phyloP scores from a whole-genome alignment of 768 basidiomycete species.

The Termitomyces sp. region DNA sequence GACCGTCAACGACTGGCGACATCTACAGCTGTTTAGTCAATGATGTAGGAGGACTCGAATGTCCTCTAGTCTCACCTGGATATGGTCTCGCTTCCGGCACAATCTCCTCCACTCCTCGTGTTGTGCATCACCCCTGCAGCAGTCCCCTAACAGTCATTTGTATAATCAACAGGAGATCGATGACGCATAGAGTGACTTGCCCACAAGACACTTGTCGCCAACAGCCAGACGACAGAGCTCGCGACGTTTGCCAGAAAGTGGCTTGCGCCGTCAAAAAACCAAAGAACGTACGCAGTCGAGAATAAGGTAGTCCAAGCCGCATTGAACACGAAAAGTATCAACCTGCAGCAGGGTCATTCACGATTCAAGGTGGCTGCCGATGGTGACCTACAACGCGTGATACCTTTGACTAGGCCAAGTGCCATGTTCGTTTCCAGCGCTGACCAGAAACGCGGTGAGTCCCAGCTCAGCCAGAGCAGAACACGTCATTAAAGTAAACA shows the following conservation, averaged over 20 bases:
- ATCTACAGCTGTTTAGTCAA: slow-evolving; percentile 30
- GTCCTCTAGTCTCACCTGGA: slow-evolving; percentile 36
- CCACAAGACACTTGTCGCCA: slow-evolving; percentile 63
- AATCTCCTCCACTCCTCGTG: slow-evolving; percentile 56
- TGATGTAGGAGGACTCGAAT: background rate
- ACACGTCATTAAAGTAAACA: slow-evolving; percentile 61
- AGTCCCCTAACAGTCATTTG: slow-evolving; percentile 40
- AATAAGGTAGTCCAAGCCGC: slow-evolving; percentile 75
- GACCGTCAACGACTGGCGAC: slow-evolving; percentile 68
- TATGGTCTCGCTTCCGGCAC: slow-evolving; percentile 45
- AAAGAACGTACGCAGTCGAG: slow-evolving; percentile 62
- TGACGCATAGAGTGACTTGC: slow-evolving; percentile 28
- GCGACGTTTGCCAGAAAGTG: slow-evolving; percentile 73
- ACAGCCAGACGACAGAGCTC: slow-evolving; percentile 71
- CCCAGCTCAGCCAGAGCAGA: slow-evolving; percentile 69
- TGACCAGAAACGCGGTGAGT: slow-evolving; percentile 69
- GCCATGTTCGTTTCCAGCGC: slow-evolving; percentile 54
- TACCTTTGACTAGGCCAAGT: slow-evolving; percentile 61
- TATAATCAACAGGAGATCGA: background rate
- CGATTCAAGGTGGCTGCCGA: background rate
- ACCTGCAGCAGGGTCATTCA: slow-evolving; percentile 22
- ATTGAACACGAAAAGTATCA: slow-evolving; percentile 59
- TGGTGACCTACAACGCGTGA: slow-evolving; percentile 51
- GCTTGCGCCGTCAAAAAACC: slow-evolving; percentile 60
- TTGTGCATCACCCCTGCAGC: slow-evolving; percentile 64